Conservation (phyloP, 768 basidiomycete genomes). For the Scleroderma bovista region DNA sequence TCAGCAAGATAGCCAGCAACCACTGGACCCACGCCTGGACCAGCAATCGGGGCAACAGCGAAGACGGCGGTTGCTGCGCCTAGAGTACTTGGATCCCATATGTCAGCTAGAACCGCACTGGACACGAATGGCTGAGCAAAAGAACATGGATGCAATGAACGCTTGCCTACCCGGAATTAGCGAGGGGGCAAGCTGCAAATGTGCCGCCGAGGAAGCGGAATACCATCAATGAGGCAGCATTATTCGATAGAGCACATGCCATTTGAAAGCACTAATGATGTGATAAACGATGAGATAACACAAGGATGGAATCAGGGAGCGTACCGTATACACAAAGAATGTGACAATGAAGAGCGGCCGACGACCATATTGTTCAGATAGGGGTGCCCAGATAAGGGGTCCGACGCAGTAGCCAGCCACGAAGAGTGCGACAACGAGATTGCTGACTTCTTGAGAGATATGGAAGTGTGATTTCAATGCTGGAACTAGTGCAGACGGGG, state of each 20-base stretch:
- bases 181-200: slow-evolving; percentile 64
- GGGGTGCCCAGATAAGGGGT: slow-evolving; percentile 54
- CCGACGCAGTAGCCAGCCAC: slow-evolving; percentile 66
- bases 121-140: background rate
- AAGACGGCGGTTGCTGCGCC: slow-evolving; percentile 66
- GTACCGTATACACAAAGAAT: slow-evolving; percentile 50
- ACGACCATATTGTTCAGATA: slow-evolving; percentile 54
- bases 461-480: slow-evolving; percentile 42
- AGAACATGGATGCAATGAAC: background rate
- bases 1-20: slow-evolving; percentile 41
- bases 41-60: slow-evolving; percentile 61
- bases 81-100: slow-evolving; percentile 57
- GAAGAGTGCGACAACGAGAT: slow-evolving; percentile 56
- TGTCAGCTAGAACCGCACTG: slow-evolving; percentile 50
- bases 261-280: slow-evolving; percentile 49
- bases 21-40: slow-evolving; percentile 55
- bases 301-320: slow-evolving; percentile 8
- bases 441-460: slow-evolving; percentile 46
- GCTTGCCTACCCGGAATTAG: slow-evolving; percentile 55
- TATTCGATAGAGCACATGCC: slow-evolving; percentile 55
- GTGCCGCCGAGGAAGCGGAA: slow-evolving; percentile 68
- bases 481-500: slow-evolving; percentile 45
- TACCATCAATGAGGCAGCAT: slow-evolving; percentile 57
- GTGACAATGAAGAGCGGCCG: slow-evolving; percentile 51
- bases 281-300: background rate